phyloP scores from a whole-genome alignment of 2,329 filamentous ascomycete species.

The Trichoderma brevicompactum region DNA sequence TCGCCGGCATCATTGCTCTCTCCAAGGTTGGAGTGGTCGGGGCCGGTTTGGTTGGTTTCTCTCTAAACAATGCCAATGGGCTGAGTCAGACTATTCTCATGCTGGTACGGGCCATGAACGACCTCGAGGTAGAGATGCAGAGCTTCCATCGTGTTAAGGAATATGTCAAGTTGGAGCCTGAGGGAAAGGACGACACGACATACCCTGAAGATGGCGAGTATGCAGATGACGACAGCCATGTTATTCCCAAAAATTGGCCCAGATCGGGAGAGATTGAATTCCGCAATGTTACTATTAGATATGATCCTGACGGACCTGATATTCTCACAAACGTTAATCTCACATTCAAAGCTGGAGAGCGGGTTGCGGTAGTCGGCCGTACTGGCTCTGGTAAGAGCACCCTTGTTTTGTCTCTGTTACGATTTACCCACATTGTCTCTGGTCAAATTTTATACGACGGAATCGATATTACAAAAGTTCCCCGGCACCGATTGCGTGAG shows the following conservation, averaged over 20 bases:
- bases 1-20: constrained; percentile 58
- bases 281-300: constrained; percentile 55
- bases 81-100: constrained; percentile 57
- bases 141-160: constrained; percentile 57
- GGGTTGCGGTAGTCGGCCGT: constrained; percentile 78
- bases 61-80: constrained; percentile 59
- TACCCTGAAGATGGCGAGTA: constrained; percentile 48
- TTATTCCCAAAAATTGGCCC: constrained; percentile 52
- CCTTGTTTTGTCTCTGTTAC: constrained; percentile 59
- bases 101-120: constrained; percentile 59
- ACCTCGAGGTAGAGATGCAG: constrained; percentile 61
- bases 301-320: constrained; percentile 51
- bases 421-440: constrained; percentile 56
- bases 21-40: constrained; percentile 51
- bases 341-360: constrained; percentile 66
- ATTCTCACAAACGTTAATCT: constrained; percentile 57
- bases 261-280: constrained; percentile 55
- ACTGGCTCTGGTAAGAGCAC: constrained; percentile 86
- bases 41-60: constrained; percentile 60
- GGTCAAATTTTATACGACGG: constrained; percentile 61
- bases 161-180: constrained; percentile 52
- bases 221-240: constrained; percentile 44
- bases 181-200: constrained; percentile 48
- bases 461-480: constrained; percentile 57
- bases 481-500: constrained; percentile 55